phyloP scores from a whole-genome alignment of 352 stramenopile genomes.

The Pythium aristosporum region DNA sequence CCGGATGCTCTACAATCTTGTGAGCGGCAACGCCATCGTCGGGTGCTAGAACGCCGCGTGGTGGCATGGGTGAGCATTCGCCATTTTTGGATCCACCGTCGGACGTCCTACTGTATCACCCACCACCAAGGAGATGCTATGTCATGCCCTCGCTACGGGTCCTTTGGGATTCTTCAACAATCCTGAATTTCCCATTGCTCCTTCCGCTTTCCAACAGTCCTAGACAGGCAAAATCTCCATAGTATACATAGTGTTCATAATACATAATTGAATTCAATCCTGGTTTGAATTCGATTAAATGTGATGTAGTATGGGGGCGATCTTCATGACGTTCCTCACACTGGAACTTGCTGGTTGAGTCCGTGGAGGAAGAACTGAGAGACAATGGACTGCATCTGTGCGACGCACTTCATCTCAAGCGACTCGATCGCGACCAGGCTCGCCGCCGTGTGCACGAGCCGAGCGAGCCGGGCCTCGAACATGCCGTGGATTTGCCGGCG shows the following conservation, averaged over 20 bases:
- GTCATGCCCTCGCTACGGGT: no score
- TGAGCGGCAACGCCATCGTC: not conserved
- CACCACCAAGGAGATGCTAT: no score
- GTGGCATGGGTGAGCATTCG: no score
- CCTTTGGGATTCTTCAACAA: no score
- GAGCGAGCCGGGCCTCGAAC: not conserved
- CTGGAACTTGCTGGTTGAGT: not conserved
- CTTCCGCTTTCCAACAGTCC: no score
- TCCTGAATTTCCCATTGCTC: no score
- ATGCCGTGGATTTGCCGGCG: not conserved
- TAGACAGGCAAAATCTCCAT: no score
- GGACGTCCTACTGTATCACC: no score
- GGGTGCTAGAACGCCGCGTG: not conserved
- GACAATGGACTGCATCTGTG: not conserved
- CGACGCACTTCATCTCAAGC: not conserved
- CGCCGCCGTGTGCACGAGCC: not conserved
- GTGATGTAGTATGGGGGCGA: not conserved
- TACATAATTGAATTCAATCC: no score
- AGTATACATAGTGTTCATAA: no score
- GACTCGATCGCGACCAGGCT: not conserved
- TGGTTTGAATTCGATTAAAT: no score
- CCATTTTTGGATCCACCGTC: not conserved
- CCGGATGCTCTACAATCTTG: constrained; percentile 11
- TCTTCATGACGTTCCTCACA: not conserved
- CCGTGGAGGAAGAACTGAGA: not conserved